Conservation (phyloP, 495 filamentous ascomycete species). For the Hapsidospora chrysogenum region DNA sequence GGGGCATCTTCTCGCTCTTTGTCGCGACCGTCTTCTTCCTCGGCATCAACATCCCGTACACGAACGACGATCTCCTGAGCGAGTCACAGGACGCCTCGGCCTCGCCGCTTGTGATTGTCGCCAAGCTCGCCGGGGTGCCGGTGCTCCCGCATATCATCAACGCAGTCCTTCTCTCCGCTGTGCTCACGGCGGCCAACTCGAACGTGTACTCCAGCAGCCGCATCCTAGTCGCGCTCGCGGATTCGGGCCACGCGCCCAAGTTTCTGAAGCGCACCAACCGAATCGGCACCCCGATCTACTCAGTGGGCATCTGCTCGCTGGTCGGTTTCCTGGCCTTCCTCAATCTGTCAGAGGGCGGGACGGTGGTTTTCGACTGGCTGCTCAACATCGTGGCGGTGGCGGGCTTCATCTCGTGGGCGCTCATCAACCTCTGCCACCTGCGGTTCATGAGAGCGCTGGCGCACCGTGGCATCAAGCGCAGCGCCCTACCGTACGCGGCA, state of each 20-base stretch:
- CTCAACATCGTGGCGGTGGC: constrained; percentile 48
- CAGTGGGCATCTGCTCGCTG: constrained; percentile 21
- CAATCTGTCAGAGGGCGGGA: constrained; percentile 29
- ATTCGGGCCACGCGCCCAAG: constrained; percentile 41
- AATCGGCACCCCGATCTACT: constrained; percentile 23
- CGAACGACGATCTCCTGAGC: constrained; percentile 30
- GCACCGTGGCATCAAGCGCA: constrained; percentile 36
- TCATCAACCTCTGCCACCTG: constrained; percentile 41
- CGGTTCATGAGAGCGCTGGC: constrained; percentile 42
- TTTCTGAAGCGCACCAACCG: constrained; percentile 22
- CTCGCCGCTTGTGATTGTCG: constrained; percentile 57
- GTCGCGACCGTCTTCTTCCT: constrained; percentile 50
- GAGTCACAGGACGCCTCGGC: constrained; percentile 34
- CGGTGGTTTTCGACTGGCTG: constrained; percentile 38
- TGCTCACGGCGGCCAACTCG: constrained; percentile 37
- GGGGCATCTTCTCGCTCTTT: constrained; percentile 50
- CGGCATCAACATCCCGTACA: constrained; percentile 44
- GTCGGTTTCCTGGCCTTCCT: constrained; percentile 37
- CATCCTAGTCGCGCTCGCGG: constrained; percentile 44
- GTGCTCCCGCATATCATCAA: constrained; percentile 58
- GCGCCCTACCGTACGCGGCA: constrained; percentile 37
- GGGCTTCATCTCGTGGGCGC: constrained; percentile 51
- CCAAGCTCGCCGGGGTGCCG: constrained; percentile 42
- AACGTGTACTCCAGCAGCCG: constrained; percentile 46
- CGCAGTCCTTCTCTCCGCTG: constrained; percentile 47